Percentiles rank a stretch among this genome's conserved stretches.
Evolutionary conservation across 2,329 filamentous ascomycete species (phyloP).

Genomic region (Lecanicillium sp.): DNA sequence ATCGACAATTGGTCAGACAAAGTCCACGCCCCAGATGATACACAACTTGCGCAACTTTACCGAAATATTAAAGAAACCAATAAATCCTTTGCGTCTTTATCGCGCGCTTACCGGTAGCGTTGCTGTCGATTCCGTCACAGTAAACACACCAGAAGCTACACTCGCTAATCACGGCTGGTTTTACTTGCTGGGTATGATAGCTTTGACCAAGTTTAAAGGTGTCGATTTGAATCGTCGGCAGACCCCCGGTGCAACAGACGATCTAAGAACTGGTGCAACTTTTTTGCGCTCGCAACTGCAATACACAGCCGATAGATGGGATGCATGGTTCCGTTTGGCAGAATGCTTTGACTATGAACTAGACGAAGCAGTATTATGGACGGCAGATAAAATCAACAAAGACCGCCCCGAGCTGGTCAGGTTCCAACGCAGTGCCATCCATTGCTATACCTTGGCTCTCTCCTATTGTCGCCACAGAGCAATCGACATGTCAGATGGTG

Average conservation of each 20-base stretch:
- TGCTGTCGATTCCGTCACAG: conserved; percentile 61
- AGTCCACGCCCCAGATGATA: conserved; percentile 70
- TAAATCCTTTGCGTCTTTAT: conserved; percentile 74
- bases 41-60: conserved; percentile 81
- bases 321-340: conserved; percentile 81
- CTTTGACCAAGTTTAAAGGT: conserved; percentile 72
- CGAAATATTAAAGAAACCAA: conserved; percentile 71
- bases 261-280: conserved; percentile 71
- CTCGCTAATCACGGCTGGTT: conserved; percentile 84
- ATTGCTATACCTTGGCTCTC: conserved; percentile 61
- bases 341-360: conserved; percentile 84
- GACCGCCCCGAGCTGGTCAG: conserved; percentile 65
- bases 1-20: conserved; percentile 71
- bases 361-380: conserved; percentile 82
- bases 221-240: conserved; percentile 65
- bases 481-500: conserved; percentile 36
- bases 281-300: conserved; percentile 78
- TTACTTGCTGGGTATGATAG: conserved; percentile 81
- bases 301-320: conserved; percentile 74
- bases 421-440: conserved; percentile 71
- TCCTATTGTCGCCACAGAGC: conserved; percentile 43
- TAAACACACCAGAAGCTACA: conserved; percentile 59
- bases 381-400: conserved; percentile 84
- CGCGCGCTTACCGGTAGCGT: conserved; percentile 73
- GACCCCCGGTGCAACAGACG: conserved; percentile 71